These are phyloP conservation scores for Hibiscus mutabilis DNA, from an alignment of 345 rosid species.

Conservation along the genomic window DNA sequence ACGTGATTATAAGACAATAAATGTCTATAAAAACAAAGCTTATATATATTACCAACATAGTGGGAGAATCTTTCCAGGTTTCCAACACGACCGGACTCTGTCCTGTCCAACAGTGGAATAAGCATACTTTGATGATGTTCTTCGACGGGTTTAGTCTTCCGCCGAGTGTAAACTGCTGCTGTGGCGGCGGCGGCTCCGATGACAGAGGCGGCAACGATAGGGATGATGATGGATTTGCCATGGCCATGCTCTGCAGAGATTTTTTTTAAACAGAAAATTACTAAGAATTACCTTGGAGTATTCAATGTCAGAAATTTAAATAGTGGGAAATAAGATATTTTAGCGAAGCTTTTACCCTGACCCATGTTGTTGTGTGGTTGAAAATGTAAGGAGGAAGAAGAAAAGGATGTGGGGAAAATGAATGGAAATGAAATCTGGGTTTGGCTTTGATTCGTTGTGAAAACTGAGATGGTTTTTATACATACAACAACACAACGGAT, in stretches of 20 bases:
- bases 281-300: not conserved
- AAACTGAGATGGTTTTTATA: not conserved
- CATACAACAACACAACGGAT: too few species aligned
- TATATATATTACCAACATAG: slow-evolving; percentile 48
- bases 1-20: too few species aligned
- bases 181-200: slow-evolving; percentile 19
- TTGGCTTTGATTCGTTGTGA: not conserved
- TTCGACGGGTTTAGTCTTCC: slow-evolving; percentile 14
- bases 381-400: not conserved
- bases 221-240: slow-evolving; percentile 17
- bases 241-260: not conserved
- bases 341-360: not conserved
- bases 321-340: not conserved
- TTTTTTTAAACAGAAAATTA: not conserved
- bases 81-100: slow-evolving; percentile 49
- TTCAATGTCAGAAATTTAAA: not conserved
- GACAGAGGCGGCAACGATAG: slow-evolving; percentile 26
- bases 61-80: slow-evolving; percentile 70
- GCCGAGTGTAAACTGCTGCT: slow-evolving; percentile 16
- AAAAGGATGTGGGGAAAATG: not conserved
- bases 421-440: not conserved
- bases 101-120: slow-evolving; percentile 40
- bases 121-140: not conserved
- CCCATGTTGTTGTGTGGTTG: not conserved
- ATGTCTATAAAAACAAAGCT: not conserved